These are phyloP conservation scores for Starmerella geochares DNA, from an alignment of 805 yeast species.

Conservation along the genomic window DNA sequence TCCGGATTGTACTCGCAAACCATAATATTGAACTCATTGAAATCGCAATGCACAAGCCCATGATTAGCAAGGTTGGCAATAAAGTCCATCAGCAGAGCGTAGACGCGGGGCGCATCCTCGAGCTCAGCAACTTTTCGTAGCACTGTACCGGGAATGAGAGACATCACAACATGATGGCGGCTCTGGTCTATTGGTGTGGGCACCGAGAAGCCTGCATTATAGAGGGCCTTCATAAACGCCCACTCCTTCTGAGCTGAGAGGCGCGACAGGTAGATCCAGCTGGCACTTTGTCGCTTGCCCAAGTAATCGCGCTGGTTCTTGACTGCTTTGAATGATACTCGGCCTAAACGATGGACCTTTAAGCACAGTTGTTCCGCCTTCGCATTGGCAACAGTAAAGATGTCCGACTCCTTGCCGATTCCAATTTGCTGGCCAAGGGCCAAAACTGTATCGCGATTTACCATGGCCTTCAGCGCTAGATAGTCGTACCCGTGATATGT, in stretches of 20 bases:
- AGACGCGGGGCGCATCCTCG: constrained; percentile 56
- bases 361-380: constrained; percentile 60
- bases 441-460: constrained; percentile 59
- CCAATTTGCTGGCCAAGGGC: constrained; percentile 84
- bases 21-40: constrained; percentile 92
- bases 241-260: constrained; percentile 90
- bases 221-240: constrained; percentile 70
- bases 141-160: constrained; percentile 76
- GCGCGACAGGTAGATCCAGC: constrained; percentile 87
- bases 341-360: constrained; percentile 86
- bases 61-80: constrained; percentile 71
- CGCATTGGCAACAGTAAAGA: constrained; percentile 66
- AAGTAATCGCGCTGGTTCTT: constrained; percentile 90
- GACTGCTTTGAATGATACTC: constrained; percentile 85
- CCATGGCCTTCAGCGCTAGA: constrained; percentile 75
- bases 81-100: constrained; percentile 78
- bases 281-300: constrained; percentile 56
- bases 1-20: constrained; percentile 43
- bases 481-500: constrained; percentile 88
- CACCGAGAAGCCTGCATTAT: constrained; percentile 67
- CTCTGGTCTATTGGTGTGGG: constrained; percentile 85
- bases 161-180: constrained; percentile 90
- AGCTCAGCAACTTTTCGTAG: constrained; percentile 75
- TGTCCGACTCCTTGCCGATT: constrained; percentile 96
- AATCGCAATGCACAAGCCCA: constrained; percentile 95